Evolutionary conservation across 2,329 filamentous ascomycete species (phyloP).

Genomic region (Decorospora gaudefroyi): DNA sequence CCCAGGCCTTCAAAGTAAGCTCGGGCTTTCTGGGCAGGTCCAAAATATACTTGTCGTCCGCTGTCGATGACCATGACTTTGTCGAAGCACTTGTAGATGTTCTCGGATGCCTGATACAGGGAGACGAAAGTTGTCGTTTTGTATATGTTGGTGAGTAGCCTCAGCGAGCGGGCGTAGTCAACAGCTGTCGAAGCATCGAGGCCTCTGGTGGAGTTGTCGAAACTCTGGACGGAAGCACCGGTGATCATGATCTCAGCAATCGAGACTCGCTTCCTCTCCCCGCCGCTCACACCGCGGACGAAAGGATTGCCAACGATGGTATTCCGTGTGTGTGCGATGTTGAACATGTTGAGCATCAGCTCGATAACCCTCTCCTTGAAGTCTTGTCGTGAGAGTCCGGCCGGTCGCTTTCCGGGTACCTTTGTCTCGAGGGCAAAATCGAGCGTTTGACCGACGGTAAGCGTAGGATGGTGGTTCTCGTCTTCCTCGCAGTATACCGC

Average conservation of each 20-base stretch:
- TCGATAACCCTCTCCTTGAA: conserved; percentile 78
- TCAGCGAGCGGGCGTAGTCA: conserved; percentile 54
- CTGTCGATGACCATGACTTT: conserved; percentile 82
- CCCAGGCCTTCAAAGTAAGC: conserved; percentile 77
- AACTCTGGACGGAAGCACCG: conserved; percentile 70
- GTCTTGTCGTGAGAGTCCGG: conserved; percentile 70
- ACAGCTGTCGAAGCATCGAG: conserved; percentile 56
- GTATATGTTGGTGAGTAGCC: conserved; percentile 78
- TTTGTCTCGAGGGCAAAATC: conserved; percentile 85
- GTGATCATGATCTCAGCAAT: conserved; percentile 83
- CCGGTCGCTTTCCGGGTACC: conserved; percentile 77
- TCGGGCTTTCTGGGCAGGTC: conserved; percentile 68
- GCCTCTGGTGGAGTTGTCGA: conserved; percentile 57
- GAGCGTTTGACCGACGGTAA: conserved; percentile 86
- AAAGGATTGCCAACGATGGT: conserved; percentile 85
- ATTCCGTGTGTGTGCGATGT: conserved; percentile 83
- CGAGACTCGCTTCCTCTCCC: conserved; percentile 77
- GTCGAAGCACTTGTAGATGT: conserved; percentile 78
- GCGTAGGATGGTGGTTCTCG: conserved; percentile 80
- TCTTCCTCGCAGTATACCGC: conserved; percentile 86
- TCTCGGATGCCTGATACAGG: conserved; percentile 83
- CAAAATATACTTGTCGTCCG: conserved; percentile 76
- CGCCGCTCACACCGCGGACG: conserved; percentile 75
- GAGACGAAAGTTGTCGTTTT: conserved; percentile 84
- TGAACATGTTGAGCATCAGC: conserved; percentile 86